Conservation (phyloP, 2,329 filamentous ascomycete species). For the Monosporascus sp. region DNA sequence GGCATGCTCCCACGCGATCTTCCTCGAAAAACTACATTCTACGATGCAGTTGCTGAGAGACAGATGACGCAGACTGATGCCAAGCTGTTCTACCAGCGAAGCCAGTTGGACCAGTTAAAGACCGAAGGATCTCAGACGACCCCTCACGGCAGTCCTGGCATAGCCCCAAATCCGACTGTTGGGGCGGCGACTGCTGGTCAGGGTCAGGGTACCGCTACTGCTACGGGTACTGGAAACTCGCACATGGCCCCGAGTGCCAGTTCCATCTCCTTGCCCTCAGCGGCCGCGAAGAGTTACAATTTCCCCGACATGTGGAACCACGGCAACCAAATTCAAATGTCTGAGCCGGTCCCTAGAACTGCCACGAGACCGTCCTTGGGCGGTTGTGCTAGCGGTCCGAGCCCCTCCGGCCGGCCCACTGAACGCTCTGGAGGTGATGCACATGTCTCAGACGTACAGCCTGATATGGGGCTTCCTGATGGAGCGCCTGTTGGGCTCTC, state of each 20-base stretch:
- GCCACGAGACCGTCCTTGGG: slow-evolving; percentile 27
- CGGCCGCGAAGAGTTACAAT: slow-evolving; percentile 24
- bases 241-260: slow-evolving; percentile 21
- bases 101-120: slow-evolving; percentile 57
- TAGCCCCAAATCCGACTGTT: slow-evolving; percentile 12
- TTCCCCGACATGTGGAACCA: slow-evolving; percentile 25
- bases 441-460: slow-evolving; percentile 11
- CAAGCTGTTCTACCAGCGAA: slow-evolving; percentile 92
- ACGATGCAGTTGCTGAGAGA: slow-evolving; percentile 89
- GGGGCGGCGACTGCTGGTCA: slow-evolving; percentile 6
- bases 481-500: slow-evolving; percentile 58
- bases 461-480: slow-evolving; percentile 42
- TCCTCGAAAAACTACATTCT: slow-evolving; percentile 74
- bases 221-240: slow-evolving; percentile 16
- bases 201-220: slow-evolving; percentile 9
- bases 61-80: slow-evolving; percentile 92
- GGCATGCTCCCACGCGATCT: slow-evolving; percentile 58
- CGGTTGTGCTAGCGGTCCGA: slow-evolving; percentile 8
- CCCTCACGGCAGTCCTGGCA: slow-evolving; percentile 42
- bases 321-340: slow-evolving; percentile 11
- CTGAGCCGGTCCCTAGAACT: slow-evolving; percentile 22
- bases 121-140: slow-evolving; percentile 33
- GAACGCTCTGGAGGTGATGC: slow-evolving; percentile 9
- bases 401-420: slow-evolving; percentile 8
- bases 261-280: slow-evolving; percentile 19